A percentile compares a stretch with the other conserved stretches of the same genome.
Evolutionary conservation across 352 stramenopile genomes (phyloP).

Genomic region (Halophytophthora batemanensis): DNA sequence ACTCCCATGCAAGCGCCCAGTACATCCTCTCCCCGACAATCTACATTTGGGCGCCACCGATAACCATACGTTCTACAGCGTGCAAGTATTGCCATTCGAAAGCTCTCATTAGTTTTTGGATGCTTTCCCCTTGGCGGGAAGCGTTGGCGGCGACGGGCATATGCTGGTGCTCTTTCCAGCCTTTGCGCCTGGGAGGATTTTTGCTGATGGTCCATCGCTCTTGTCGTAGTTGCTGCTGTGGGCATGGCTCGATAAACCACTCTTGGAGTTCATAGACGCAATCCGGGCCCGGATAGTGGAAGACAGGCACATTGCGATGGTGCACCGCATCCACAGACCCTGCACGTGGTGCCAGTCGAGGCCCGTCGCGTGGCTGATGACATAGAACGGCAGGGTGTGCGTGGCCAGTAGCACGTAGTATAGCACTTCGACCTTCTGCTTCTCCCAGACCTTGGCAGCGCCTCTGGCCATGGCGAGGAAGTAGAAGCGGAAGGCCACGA

Average conservation of each 20-base stretch:
- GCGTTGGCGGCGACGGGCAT: no score
- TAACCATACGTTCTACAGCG: no score
- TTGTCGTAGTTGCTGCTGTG: neutral
- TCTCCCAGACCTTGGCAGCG: conserved; percentile 1
- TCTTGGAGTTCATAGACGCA: neutral
- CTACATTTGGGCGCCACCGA: no score
- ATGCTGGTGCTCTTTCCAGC: no score
- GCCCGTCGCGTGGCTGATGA: neutral
- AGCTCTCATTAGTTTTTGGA: no score
- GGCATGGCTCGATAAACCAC: neutral
- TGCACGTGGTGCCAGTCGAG: conserved; percentile 9
- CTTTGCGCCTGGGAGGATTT: no score
- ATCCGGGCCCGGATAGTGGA: conserved; percentile 5
- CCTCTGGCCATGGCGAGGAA: conserved; percentile 16
- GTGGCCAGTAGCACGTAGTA: conserved; percentile 13
- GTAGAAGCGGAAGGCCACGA: conserved; percentile 17
- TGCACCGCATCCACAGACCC: conserved; percentile 15
- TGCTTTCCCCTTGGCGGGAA: no score
- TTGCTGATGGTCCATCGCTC: no score
- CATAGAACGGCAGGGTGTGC: conserved; percentile 8
- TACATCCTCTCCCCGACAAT: no score
- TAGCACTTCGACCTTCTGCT: conserved; percentile 11
- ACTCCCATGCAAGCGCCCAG: no score
- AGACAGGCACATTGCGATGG: conserved; percentile 10
- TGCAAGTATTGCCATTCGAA: no score